phyloP scores from a whole-genome alignment of 1,284 basidiomycete genomes.

The Leccinum ponderosum region DNA sequence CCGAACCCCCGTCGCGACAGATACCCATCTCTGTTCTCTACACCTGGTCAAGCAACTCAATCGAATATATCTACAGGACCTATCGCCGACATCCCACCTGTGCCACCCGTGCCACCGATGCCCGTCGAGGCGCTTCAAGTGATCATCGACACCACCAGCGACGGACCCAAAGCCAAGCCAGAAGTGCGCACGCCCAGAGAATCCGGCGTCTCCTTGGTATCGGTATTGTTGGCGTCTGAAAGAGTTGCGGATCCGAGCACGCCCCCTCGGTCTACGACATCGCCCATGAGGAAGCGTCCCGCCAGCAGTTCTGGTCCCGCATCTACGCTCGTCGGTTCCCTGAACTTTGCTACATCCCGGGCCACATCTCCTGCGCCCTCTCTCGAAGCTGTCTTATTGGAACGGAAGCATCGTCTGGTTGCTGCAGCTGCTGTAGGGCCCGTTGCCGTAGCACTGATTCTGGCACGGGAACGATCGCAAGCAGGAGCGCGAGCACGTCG shows the following conservation, averaged over 20 bases:
- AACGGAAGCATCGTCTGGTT: no score
- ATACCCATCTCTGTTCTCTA: no score
- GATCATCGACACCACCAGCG: neutral
- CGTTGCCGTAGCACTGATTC: no score
- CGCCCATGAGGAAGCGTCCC: neutral
- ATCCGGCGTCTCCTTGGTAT: neutral
- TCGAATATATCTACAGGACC: neutral
- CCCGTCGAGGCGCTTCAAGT: neutral
- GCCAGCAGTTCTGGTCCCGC: no score
- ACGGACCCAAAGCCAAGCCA: constrained; percentile 2
- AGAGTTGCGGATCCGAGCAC: neutral
- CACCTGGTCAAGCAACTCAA: constrained; percentile 1
- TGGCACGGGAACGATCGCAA: no score
- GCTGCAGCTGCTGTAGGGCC: no score
- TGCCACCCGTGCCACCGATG: neutral
- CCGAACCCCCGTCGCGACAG: no score
- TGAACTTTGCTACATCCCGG: no score
- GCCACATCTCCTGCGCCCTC: no score
- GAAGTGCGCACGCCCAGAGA: neutral
- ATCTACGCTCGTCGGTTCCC: no score
- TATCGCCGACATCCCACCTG: neutral
- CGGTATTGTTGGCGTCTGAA: neutral
- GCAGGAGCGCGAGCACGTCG: no score
- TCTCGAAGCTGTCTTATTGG: no score
- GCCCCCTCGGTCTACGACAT: neutral